phyloP scores from a whole-genome alignment of 345 rosid genomes.

The Populus pruinosa region DNA sequence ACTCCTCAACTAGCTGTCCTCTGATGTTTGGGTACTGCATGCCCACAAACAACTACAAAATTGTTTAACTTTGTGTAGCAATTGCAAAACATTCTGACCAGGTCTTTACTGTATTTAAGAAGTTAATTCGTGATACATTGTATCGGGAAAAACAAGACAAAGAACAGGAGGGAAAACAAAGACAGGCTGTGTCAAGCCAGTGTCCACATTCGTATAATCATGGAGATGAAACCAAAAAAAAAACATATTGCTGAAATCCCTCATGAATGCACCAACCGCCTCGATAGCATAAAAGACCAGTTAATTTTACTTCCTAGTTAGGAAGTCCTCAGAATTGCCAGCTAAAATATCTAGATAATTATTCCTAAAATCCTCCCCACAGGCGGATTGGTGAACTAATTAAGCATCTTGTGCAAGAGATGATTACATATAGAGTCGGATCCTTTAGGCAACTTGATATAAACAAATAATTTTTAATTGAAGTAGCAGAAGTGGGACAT shows the following conservation, averaged over 20 bases:
- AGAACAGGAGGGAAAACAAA: not conserved
- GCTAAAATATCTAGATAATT: not conserved
- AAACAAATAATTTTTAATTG: not conserved
- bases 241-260: not conserved
- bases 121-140: not conserved
- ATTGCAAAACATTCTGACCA: not conserved
- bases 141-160: not conserved
- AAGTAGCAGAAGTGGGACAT: not conserved
- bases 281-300: not conserved
- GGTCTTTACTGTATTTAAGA: not conserved
- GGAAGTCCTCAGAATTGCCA: not conserved
- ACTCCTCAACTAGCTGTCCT: too few relatives aligned
- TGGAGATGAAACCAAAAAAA: too few relatives aligned
- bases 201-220: not conserved
- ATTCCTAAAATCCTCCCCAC: not conserved
- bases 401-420: not conserved
- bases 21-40: not conserved
- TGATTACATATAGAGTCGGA: not conserved
- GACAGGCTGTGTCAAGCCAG: not conserved
- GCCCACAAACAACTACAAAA: not conserved
- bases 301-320: not conserved
- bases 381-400: too few relatives aligned
- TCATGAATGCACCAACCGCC: not conserved
- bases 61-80: not conserved
- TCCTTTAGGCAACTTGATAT: too few relatives aligned